These are phyloP conservation scores for Myriangium duriaei DNA, from an alignment of 2,329 filamentous ascomycete genomes.

Conservation along the genomic window DNA sequence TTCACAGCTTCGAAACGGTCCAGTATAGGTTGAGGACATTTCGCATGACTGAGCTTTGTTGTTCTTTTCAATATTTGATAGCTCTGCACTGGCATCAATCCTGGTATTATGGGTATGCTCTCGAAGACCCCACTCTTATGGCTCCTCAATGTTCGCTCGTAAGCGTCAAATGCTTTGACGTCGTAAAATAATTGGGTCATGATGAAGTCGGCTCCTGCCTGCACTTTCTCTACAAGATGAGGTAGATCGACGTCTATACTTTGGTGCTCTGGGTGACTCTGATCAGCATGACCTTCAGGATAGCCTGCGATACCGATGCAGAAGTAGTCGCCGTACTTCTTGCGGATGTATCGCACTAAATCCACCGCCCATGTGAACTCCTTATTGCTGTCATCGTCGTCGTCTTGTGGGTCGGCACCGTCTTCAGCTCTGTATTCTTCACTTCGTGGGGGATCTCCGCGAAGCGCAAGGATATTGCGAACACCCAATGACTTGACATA, in stretches of 20 bases:
- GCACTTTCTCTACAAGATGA: slow-evolving; percentile 78
- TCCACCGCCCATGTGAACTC: slow-evolving; percentile 86
- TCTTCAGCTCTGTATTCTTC: slow-evolving; percentile 70
- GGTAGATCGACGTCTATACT: slow-evolving; percentile 58
- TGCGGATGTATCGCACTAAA: slow-evolving; percentile 76
- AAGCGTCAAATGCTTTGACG: slow-evolving; percentile 64
- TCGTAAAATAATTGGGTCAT: slow-evolving; percentile 99
- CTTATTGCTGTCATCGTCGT: slow-evolving; percentile 50
- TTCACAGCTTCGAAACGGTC: slow-evolving; percentile 59
- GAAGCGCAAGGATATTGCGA: slow-evolving; percentile 80
- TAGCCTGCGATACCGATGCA: slow-evolving; percentile 91
- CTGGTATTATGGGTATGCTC: slow-evolving; percentile 79
- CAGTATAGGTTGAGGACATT: slow-evolving; percentile 59
- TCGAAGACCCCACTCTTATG: slow-evolving; percentile 80
- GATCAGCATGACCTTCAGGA: slow-evolving; percentile 87
- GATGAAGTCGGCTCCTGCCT: slow-evolving; percentile 90
- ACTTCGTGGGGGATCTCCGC: slow-evolving; percentile 80
- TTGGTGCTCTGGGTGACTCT: slow-evolving; percentile 72
- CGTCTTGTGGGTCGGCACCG: slow-evolving; percentile 34
- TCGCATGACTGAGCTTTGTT: slow-evolving; percentile 86
- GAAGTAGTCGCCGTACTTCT: slow-evolving; percentile 84
- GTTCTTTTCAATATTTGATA: slow-evolving; percentile 92
- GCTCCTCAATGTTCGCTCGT: slow-evolving; percentile 62
- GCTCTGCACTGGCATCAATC: slow-evolving; percentile 94
- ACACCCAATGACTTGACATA: slow-evolving; percentile 85